These are phyloP conservation scores for Plasmodium billcollinsi DNA, from an alignment of 169 alveolate genomes.

Conservation along the genomic window DNA sequence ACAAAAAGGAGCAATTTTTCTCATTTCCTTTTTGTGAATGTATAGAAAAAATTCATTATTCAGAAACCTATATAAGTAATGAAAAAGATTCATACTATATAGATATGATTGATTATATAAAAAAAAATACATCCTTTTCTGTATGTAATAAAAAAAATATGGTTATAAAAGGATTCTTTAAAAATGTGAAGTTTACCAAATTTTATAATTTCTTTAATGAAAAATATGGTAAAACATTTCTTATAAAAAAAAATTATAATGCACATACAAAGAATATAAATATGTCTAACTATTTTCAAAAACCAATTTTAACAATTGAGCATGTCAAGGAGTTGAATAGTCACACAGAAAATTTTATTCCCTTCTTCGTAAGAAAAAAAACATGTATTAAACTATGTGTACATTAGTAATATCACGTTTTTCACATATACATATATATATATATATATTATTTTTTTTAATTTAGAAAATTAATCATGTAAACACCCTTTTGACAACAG, in stretches of 20 bases:
- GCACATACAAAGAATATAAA: conserved; percentile 60
- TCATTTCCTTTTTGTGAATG: conserved; percentile 35
- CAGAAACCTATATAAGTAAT: conserved; percentile 42
- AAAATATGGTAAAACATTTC: conserved; percentile 24
- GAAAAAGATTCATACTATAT: conserved; percentile 37
- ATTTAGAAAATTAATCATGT: conserved; percentile 44
- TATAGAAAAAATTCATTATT: conserved; percentile 56
- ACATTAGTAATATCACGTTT: no score
- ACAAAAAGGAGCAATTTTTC: background rate
- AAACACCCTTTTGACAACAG: conserved; percentile 53
- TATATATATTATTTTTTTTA: conserved; percentile 8
- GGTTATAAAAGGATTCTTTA: conserved; percentile 61
- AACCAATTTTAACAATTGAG: conserved; percentile 56
- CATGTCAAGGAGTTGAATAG: conserved; percentile 54
- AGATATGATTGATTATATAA: conserved; percentile 53
- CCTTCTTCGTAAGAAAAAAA: conserved; percentile 59
- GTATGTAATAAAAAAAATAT: conserved; percentile 42
- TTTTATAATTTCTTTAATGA: conserved; percentile 43
- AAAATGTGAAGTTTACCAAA: conserved; percentile 62
- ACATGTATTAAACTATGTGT: no score
- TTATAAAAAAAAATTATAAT: conserved; percentile 22
- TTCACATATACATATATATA: background rate
- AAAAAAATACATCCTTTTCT: conserved; percentile 46
- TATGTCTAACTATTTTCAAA: conserved; percentile 36
- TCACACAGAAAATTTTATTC: conserved; percentile 44